Evolutionary conservation across 1,284 basidiomycete genomes (phyloP), one percentile per base, ranked within the genome.

Genomic region (Singerocomus rubriflavus): DNA sequence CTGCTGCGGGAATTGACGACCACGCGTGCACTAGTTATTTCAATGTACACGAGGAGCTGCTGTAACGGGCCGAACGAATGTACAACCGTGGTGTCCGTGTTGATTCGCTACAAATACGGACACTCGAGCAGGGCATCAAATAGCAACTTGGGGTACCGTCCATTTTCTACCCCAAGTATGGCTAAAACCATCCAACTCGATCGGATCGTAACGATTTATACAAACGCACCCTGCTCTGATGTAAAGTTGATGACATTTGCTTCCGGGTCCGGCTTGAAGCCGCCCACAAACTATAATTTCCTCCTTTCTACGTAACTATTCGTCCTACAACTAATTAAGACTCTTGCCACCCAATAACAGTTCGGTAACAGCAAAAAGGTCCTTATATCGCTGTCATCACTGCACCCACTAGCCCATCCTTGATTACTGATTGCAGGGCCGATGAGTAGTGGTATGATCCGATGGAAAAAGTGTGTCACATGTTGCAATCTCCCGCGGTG

Each of bases 31-130:
- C 29, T 53, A 85, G 90, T 54, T 75, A 89, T 63, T 93, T 92
- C 67, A 91, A 91, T 59, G 87, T 93, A 31, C 91, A 93, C 58
- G 84, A 91, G 63, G 89, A 93, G 63, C 70, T 91, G 26, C 65
- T 93, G 14, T 66, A 53, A 66, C 46, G 26, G 29, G 14, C 34
- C 16, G 34, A 32, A 17, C n/a, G 26, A 30, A 35, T 25, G 12
- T 34, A 21, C 21, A 8, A 8, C 31, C 41, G 44, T 33, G 7
- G 4, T 21, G 25, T n/a, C 45, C 31, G 35, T 42, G 10, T 42
- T n/a, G 31, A 29, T 41, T 5, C 13, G 26, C 32, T 32, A 45
- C 35, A 32, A 30, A 17, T 4, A 17, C 29, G 12, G 39, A 43
- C 16, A 30, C 31, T 32, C 26, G 30, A 41, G 36, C 42, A 35